Evolutionary conservation across 208 protist species (phyloP), one percentile per base, ranked within the genome.

Genomic region (Blastocrithidia nonstop): DNA sequence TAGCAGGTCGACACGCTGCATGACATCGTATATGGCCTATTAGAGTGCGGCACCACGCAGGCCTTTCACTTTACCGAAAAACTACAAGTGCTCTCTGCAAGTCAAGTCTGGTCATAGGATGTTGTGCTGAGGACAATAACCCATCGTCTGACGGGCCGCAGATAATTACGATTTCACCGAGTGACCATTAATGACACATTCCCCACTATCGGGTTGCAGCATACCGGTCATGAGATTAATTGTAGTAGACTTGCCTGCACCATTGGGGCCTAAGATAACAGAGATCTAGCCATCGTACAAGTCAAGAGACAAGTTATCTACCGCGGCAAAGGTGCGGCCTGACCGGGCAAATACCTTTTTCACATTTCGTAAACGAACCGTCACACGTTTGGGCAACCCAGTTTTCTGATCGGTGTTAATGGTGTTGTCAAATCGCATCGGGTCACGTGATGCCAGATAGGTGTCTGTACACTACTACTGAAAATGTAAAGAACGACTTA

Each of bases 111-210:
- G 74, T 82, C 88, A 98, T 0, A 97, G 62, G 55, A 96, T 84
- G 74, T 96, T 94, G 61, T 94, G 86, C 72, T 98, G 94, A n/a
- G 93, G 89, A 66, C 94, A 98, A 17, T 91, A 76, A 45, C 95
- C 94, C 40, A 97, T 89, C 28, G 73, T 47, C 25, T 81, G 63
- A 17, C 82, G 60, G 47, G 83, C 75, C 31, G 42, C 40, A 5
- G 37, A 29, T 41, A 90, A 39, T 1, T 85, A 23, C 6, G 39
- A 21, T 15, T 25, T 39, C 22, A 96, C 57, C 9, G 72, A 86
- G 46, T 66, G 37, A 13, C 80, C 80, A 20, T 73, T 53, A 22
- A 90, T 52, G 35, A 60, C 55, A 46, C 71, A 85, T 58, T 94
- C 81, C 4, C 86, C 86, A 15, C 41, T 54, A 44, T 81, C 66